phyloP scores from a whole-genome alignment of 805 yeast species.

The Sungouiella thailandica region DNA sequence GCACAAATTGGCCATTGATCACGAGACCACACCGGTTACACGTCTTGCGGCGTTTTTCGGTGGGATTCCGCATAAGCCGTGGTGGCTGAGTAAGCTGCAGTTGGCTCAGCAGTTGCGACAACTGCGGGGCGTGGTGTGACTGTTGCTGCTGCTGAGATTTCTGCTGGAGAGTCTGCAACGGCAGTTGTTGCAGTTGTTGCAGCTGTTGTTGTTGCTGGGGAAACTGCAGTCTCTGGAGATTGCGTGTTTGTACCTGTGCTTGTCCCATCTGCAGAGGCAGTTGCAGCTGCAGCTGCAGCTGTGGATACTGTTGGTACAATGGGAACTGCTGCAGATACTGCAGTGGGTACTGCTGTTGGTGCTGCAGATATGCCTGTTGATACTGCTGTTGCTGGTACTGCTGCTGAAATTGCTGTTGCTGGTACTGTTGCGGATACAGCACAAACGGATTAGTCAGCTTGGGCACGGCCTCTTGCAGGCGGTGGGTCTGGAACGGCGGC shows the following conservation, averaged over 20 bases:
- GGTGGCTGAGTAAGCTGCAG: constrained; percentile 2
- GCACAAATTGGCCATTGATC: constrained; percentile 66
- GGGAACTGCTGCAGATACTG: constrained; percentile 1
- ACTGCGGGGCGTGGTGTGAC: not conserved
- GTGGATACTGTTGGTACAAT: not conserved
- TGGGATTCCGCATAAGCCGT: constrained; percentile 6
- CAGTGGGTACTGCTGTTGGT: constrained; percentile 2
- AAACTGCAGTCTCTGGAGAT: constrained; percentile 3
- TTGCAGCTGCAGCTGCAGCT: constrained; percentile 2
- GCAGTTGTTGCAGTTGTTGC: constrained; percentile 3
- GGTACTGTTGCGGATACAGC: not conserved
- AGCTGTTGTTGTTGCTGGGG: constrained; percentile 2
- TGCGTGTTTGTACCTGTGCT: too few relatives aligned
- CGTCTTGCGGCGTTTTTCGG: constrained; percentile 20
- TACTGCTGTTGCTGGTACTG: constrained; percentile 2
- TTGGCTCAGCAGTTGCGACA: constrained; percentile 3
- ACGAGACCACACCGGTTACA: constrained; percentile 35
- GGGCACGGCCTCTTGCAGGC: not conserved
- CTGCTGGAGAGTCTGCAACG: constrained; percentile 1
- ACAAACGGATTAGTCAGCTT: not conserved
- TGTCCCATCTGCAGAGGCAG: too few relatives aligned
- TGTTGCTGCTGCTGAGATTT: constrained; percentile 1
- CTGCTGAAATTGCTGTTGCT: constrained; percentile 1
- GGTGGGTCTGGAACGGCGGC: not conserved
- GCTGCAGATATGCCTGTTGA: not conserved